Percentiles rank a stretch among this genome's conserved stretches.
phyloP scores from a whole-genome alignment of 805 yeast genomes.

The Wilhelminamyces savonicus region DNA sequence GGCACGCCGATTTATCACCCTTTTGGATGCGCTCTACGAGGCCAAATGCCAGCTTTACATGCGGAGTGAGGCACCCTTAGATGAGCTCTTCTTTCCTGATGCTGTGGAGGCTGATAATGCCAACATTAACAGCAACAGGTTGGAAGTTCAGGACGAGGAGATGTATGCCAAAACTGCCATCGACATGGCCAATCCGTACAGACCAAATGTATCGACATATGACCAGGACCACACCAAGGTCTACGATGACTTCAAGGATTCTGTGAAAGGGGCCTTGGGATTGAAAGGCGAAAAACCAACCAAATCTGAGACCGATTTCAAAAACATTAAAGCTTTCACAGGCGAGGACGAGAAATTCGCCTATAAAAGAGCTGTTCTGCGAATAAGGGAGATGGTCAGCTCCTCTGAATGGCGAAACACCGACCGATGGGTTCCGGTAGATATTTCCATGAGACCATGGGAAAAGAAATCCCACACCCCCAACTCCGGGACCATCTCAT shows the following conservation, averaged over 20 bases:
- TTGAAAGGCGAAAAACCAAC: no score
- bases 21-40: constrained; percentile 66
- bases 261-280: no score
- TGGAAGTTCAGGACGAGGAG: constrained; percentile 57
- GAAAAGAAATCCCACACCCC: constrained; percentile 17
- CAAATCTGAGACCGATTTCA: constrained; percentile 21
- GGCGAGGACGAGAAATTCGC: constrained; percentile 79
- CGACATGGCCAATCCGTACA: constrained; percentile 55
- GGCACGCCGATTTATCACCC: constrained; percentile 60
- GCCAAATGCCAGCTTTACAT: constrained; percentile 55
- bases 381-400: constrained; percentile 55
- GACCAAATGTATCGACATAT: constrained; percentile 65
- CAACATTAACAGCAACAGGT: constrained; percentile 20
- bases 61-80: constrained; percentile 43
- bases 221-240: constrained; percentile 38
- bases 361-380: constrained; percentile 61
- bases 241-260: constrained; percentile 4
- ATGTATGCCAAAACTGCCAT: constrained; percentile 61
- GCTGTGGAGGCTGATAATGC: constrained; percentile 14
- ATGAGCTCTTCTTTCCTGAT: constrained; percentile 59
- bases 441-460: constrained; percentile 52
- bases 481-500: background rate
- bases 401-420: constrained; percentile 44
- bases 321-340: constrained; percentile 51
- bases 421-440: constrained; percentile 51